Evolutionary conservation across 2,329 filamentous ascomycete species (phyloP).

Genomic region (Arthrobotrys entomopaga): DNA sequence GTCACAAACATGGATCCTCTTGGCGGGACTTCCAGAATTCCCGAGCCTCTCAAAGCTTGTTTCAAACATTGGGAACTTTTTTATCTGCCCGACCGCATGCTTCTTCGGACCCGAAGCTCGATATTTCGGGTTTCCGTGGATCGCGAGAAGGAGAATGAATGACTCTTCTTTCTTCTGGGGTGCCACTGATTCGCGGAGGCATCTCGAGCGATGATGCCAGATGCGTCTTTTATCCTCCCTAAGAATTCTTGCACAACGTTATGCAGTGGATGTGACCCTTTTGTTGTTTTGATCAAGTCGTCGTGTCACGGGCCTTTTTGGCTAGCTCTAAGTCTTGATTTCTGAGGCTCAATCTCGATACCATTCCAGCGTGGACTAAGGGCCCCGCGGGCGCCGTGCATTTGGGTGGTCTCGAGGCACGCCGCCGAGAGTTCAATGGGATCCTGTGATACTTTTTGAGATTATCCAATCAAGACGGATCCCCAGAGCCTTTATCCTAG

Average conservation of each 20-base stretch:
- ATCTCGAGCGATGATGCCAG: neutral
- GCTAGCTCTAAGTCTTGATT: too few relatives aligned
- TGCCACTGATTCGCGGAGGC: neutral
- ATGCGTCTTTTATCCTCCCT: slow-evolving; percentile 17
- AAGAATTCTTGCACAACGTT: slow-evolving; percentile 12
- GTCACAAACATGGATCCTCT: too few relatives aligned
- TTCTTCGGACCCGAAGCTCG: neutral
- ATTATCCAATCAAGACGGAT: too few relatives aligned
- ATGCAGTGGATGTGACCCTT: neutral
- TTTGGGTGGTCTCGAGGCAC: too few relatives aligned
- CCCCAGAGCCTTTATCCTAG: neutral
- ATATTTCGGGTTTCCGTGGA: slow-evolving; percentile 28
- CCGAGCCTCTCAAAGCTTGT: too few relatives aligned
- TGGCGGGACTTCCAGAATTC: too few relatives aligned
- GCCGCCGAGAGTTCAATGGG: slow-evolving; percentile 30
- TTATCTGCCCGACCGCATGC: slow-evolving; percentile 6
- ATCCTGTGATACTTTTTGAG: neutral
- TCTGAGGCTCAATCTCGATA: neutral
- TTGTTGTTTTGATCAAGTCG: neutral
- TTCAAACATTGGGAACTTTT: too few relatives aligned
- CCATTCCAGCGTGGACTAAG: neutral
- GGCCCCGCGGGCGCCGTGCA: slow-evolving; percentile 37
- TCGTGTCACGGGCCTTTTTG: neutral
- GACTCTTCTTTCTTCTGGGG: slow-evolving; percentile 7
- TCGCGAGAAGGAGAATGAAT: slow-evolving; percentile 17